These are phyloP conservation scores for Stagonosporopsis vannaccii DNA, from an alignment of 2,329 filamentous ascomycete species.

Conservation along the genomic window DNA sequence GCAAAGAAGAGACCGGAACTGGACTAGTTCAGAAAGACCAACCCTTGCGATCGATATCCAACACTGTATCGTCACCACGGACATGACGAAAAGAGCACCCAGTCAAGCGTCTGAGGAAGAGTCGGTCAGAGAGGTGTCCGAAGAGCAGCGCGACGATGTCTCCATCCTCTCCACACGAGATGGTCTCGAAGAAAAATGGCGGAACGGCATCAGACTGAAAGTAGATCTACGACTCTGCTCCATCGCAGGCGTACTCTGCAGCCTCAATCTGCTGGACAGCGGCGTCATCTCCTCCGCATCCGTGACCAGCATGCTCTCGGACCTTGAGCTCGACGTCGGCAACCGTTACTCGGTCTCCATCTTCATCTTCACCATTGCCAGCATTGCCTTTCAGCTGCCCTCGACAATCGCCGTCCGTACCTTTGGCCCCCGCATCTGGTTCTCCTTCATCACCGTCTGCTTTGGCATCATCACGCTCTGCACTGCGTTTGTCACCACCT, in stretches of 20 bases:
- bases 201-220: conserved; percentile 64
- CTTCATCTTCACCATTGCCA: conserved; percentile 75
- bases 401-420: conserved; percentile 71
- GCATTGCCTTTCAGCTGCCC: conserved; percentile 72
- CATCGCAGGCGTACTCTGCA: conserved; percentile 74
- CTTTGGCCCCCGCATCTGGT: conserved; percentile 70
- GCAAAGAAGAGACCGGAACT: not conserved
- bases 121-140: conserved; percentile 19
- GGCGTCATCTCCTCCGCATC: conserved; percentile 74
- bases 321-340: conserved; percentile 67
- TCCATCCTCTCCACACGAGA: conserved; percentile 17
- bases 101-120: conserved; percentile 24
- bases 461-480: conserved; percentile 73
- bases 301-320: conserved; percentile 71
- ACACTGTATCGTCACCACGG: not conserved
- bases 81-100: conserved; percentile 26
- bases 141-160: conserved; percentile 19
- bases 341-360: conserved; percentile 74
- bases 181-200: conserved; percentile 42
- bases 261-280: conserved; percentile 72
- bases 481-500: conserved; percentile 71
- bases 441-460: conserved; percentile 64
- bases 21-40: not conserved
- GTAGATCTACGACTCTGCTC: conserved; percentile 73
- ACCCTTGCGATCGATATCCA: not conserved